phyloP scores from a whole-genome alignment of 306 rosid species.

The Gleditsia sinensis region DNA sequence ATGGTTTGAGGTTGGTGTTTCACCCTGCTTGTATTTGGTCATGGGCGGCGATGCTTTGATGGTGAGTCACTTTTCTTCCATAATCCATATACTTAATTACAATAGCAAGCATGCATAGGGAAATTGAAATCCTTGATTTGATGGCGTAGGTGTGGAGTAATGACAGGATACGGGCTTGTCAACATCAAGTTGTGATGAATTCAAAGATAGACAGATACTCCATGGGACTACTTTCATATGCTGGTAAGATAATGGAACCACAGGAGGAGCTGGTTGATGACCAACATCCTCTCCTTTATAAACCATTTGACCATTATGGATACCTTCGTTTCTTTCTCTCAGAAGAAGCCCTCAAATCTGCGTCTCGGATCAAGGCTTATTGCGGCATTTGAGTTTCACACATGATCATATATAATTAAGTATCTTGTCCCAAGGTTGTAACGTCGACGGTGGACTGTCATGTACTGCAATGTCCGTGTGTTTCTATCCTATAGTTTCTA shows the following conservation, averaged over 20 bases:
- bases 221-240: conserved; percentile 29
- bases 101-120: no score
- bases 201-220: conserved; percentile 31
- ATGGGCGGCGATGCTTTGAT: conserved; percentile 31
- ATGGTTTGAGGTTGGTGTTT: conserved; percentile 31
- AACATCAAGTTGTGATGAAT: conserved; percentile 26
- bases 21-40: conserved; percentile 30
- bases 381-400: conserved; percentile 30
- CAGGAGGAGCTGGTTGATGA: conserved; percentile 33
- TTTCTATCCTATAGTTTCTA: no score
- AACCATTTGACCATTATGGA: conserved; percentile 40
- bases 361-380: conserved; percentile 23
- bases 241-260: conserved; percentile 25
- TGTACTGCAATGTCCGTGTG: no score
- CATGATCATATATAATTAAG: not conserved
- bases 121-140: no score
- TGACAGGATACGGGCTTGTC: conserved; percentile 30
- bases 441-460: no score
- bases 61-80: conserved; percentile 26
- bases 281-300: conserved; percentile 31
- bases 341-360: conserved; percentile 28
- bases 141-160: conserved; percentile 40
- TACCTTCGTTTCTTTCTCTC: conserved; percentile 37
- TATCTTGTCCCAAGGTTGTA: not conserved
- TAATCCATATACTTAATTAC: no score